phyloP scores from a whole-genome alignment of 2,329 filamentous ascomycete genomes.

The Neobulgaria alba region DNA sequence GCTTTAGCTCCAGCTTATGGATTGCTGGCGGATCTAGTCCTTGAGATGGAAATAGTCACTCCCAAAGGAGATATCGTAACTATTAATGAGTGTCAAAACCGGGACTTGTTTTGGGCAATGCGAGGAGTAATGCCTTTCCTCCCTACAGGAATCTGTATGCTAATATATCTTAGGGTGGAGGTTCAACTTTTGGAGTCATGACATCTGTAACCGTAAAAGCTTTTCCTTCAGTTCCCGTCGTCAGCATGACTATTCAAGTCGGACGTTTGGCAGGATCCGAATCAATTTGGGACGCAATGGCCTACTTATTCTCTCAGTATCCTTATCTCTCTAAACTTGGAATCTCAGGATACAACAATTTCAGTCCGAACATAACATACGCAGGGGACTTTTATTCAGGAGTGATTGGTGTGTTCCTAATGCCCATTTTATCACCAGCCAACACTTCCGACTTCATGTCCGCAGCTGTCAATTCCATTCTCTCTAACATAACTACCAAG shows the following conservation, averaged over 20 bases:
- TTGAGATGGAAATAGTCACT: conserved; percentile 6
- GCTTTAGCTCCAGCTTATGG: conserved; percentile 6
- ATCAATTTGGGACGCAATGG: background rate
- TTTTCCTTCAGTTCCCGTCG: background rate
- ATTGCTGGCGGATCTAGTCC: conserved; percentile 7
- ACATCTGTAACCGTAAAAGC: background rate
- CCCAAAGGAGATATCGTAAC: conserved; percentile 3
- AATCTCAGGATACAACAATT: background rate
- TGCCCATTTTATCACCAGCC: background rate
- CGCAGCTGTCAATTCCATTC: background rate
- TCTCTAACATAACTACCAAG: background rate
- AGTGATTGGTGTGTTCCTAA: background rate
- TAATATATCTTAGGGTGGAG: background rate
- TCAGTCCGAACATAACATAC: no score
- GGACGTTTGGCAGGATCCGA: background rate
- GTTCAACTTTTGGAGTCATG: background rate
- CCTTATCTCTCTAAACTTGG: background rate
- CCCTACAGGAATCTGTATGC: background rate
- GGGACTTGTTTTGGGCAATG: conserved; percentile 11
- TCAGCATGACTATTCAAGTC: background rate
- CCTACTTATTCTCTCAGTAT: background rate
- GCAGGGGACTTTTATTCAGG: background rate
- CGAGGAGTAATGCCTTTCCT: conserved; percentile 2
- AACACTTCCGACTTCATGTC: background rate
- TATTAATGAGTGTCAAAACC: conserved; percentile 4